These are phyloP conservation scores for Carpinus viminea DNA, from an alignment of 306 rosid genomes.

Conservation along the genomic window DNA sequence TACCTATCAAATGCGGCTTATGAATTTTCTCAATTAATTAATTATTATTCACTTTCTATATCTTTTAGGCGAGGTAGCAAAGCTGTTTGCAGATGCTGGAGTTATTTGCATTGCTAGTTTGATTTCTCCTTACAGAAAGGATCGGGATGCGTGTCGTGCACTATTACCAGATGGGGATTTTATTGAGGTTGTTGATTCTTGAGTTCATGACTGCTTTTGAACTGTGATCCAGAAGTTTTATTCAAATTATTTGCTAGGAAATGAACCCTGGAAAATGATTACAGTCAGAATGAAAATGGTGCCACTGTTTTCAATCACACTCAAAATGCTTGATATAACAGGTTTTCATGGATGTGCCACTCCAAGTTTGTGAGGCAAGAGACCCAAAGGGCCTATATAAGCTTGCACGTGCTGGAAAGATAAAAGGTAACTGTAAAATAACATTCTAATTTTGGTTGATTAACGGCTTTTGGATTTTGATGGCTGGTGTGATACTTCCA, in stretches of 20 bases:
- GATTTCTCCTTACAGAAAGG: constrained; percentile 88
- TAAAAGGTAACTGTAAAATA: constrained; percentile 47
- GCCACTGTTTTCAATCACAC: constrained; percentile 9
- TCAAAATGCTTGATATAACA: constrained; percentile 24
- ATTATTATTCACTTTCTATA: not conserved
- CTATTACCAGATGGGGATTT: constrained; percentile 79
- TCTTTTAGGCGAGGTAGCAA: constrained; percentile 85
- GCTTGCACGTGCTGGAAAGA: constrained; percentile 79
- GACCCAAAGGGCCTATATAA: constrained; percentile 90
- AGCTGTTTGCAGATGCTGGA: constrained; percentile 96
- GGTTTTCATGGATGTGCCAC: constrained; percentile 93
- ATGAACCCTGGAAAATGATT: constrained; percentile 16
- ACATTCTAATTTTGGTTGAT: constrained; percentile 1
- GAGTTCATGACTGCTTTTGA: constrained; percentile 10
- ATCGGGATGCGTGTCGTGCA: constrained; percentile 89
- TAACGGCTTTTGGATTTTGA: not conserved
- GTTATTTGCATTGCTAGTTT: constrained; percentile 86
- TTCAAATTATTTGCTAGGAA: not conserved
- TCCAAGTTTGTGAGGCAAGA: constrained; percentile 79
- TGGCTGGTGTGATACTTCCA: not conserved
- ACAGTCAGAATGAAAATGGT: constrained; percentile 11
- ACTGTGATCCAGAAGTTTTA: constrained; percentile 20
- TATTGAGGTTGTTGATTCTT: constrained; percentile 63
- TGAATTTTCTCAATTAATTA: not conserved
- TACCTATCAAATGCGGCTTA: not conserved